These are phyloP conservation scores for Phaseolus coccineus DNA, from an alignment of 331 rosid genomes.

Conservation along the genomic window DNA sequence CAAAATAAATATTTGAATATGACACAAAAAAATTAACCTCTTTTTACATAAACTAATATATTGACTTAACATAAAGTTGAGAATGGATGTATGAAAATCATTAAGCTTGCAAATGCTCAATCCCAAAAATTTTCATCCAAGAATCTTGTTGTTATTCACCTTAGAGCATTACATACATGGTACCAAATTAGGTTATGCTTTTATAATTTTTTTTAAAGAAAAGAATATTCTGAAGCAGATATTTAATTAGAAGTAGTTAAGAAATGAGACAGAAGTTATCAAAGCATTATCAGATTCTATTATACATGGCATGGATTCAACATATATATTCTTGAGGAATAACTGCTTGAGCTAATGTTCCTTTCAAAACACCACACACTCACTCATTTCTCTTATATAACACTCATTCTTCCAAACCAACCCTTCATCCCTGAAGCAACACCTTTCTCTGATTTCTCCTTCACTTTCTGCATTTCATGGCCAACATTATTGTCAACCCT, in stretches of 20 bases:
- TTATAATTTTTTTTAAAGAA: no score
- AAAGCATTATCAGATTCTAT: not conserved
- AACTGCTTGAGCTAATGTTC: not conserved
- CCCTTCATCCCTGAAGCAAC: not conserved
- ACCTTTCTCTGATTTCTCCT: not conserved
- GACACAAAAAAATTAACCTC: no score
- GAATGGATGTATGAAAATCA: not conserved
- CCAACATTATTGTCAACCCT: constrained; percentile 43
- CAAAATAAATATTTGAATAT: no score
- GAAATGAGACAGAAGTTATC: not conserved
- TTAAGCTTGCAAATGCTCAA: no score
- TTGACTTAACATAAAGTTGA: no score
- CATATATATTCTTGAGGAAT: not conserved
- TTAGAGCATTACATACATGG: no score
- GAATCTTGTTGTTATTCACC: no score
- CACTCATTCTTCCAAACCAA: constrained; percentile 15
- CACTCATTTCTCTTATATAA: constrained; percentile 34
- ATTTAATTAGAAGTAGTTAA: not conserved
- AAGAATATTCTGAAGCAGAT: not conserved
- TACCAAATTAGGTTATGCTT: no score
- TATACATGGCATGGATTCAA: not conserved
- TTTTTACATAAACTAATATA: no score
- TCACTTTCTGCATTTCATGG: constrained; percentile 48
- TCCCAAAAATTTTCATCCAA: no score
- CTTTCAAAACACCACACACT: not conserved